Evolutionary conservation across 805 yeast genomes (phyloP).

Genomic region (Spathaspora passalidarum): DNA sequence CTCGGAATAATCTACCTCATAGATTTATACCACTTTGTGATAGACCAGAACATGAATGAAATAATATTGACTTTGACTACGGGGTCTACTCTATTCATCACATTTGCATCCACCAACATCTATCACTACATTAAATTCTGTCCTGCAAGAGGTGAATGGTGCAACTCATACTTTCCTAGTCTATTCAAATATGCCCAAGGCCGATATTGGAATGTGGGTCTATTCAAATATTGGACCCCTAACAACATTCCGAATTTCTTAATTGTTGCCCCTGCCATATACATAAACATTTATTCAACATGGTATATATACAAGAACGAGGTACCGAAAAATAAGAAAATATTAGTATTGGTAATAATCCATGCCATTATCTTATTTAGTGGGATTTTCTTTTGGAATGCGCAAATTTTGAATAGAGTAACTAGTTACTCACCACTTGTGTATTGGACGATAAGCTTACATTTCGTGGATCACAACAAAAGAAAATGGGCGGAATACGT

Average conservation of each 20-base stretch:
- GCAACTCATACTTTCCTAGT: constrained; percentile 53
- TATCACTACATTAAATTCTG: constrained; percentile 62
- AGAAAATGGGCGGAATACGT: constrained; percentile 14
- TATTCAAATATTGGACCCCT: constrained; percentile 76
- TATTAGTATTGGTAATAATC: constrained; percentile 40
- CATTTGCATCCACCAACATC: constrained; percentile 47
- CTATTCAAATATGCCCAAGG: constrained; percentile 70
- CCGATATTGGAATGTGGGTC: constrained; percentile 83
- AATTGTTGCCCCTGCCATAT: constrained; percentile 67
- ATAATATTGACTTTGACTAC: constrained; percentile 39
- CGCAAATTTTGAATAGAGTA: constrained; percentile 80
- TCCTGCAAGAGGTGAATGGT: constrained; percentile 78
- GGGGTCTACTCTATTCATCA: constrained; percentile 52
- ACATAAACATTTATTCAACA: constrained; percentile 42
- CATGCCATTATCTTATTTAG: constrained; percentile 46
- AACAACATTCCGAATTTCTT: constrained; percentile 81
- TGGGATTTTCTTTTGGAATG: constrained; percentile 66
- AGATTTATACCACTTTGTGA: constrained; percentile 43
- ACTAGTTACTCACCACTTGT: constrained; percentile 74
- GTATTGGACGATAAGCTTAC: constrained; percentile 64
- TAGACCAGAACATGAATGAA: constrained; percentile 15
- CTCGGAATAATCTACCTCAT: constrained; percentile 64
- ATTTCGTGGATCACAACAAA: constrained; percentile 14
- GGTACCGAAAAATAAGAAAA: constrained; percentile 29
- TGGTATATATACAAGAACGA: constrained; percentile 28